Base-by-base conservation (phyloP, 352 stramenopile species). In the Pythium scleroteichum region DNA sequence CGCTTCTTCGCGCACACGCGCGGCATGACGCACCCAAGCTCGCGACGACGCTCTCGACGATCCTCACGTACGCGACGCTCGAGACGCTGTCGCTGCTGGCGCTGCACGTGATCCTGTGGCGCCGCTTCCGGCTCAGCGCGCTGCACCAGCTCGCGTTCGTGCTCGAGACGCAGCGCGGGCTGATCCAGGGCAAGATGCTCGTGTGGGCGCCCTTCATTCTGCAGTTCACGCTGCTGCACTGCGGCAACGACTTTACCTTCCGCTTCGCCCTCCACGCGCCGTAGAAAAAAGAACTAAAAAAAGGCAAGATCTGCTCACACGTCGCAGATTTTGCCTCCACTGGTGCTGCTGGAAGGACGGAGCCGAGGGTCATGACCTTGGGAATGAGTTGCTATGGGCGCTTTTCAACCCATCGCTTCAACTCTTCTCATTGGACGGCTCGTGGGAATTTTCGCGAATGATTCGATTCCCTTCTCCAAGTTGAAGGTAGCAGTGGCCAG, bases 151-250 rank as follows among this genome's bases (percentile, higher is more conserved):
- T 60, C 39, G 26, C 53, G 39, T 60, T 61, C 24, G 53, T 61
- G 32, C 23, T 61, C 40, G 53, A 61, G 42, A 61, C 19, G n/a
- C 53, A 61, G 32, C 23, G 40, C n/a, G 29, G 14, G 10, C 29
- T 61, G 40, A 53, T 61, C 41, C 53, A 61, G 32, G 32, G 41
- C 23, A 61, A 61, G 53, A 52, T 61, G 53, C 35, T 61, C 8
- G 44, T 61, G 24, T 47, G 42, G 53, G 53, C 35, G 22, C 53
- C 53, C 23, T 61, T 61, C 44, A 61, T 61, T 27, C 16, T 61
- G 16, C 53, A 52, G 53, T 61, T 52, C 23, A 48, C 53, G 42
- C 20, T 53, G 53, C n/a, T 33, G 24, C 53, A 61, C 29, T 63
- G 46, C 45, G 55, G 46, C 46, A 35, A 49, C 16, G 45, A 54